Percentiles rank a stretch among this genome's conserved stretches.
Conservation (phyloP, 2,329 filamentous ascomycete species). For the Xylogone sp. region DNA sequence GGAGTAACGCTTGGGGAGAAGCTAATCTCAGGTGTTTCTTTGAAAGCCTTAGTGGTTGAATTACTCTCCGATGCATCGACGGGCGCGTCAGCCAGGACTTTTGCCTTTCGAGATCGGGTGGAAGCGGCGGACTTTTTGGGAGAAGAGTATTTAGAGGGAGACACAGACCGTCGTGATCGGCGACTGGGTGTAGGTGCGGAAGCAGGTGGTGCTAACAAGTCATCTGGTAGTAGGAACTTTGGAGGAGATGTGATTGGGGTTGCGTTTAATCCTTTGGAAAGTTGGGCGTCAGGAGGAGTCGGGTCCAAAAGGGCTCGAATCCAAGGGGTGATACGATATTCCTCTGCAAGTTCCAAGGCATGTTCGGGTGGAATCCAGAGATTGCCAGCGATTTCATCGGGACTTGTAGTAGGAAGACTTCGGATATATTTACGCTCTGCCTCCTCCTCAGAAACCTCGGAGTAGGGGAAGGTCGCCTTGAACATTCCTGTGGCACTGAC, state of each 20-base stretch:
- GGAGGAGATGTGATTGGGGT: constrained; percentile 79
- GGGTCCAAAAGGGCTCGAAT: constrained; percentile 89
- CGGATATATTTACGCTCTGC: constrained; percentile 82
- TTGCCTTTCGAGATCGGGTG: constrained; percentile 38
- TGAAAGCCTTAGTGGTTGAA: constrained; percentile 38
- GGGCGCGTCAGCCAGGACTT: constrained; percentile 37
- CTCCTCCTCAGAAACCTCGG: constrained; percentile 68
- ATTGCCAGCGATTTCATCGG: constrained; percentile 92
- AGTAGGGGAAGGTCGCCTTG: constrained; percentile 83
- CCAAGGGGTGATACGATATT: constrained; percentile 85
- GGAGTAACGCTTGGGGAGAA: neutral
- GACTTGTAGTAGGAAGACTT: constrained; percentile 72
- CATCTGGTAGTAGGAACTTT: constrained; percentile 52
- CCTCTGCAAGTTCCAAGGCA: constrained; percentile 78
- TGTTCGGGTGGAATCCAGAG: constrained; percentile 86
- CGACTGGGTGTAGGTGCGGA: constrained; percentile 31
- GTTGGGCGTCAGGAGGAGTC: constrained; percentile 61
- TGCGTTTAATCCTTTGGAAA: constrained; percentile 21
- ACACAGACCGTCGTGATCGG: constrained; percentile 55
- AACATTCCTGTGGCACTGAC: constrained; percentile 89
- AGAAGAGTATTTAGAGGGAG: constrained; percentile 46
- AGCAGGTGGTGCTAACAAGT: constrained; percentile 29
- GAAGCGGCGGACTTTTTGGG: constrained; percentile 33
- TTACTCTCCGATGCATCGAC: constrained; percentile 38
- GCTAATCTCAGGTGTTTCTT: constrained; percentile 3